A percentile compares a stretch with the other conserved stretches of the same genome.
phyloP scores from a whole-genome alignment of 177 flowering plant species.

The Vitis hybrid region DNA sequence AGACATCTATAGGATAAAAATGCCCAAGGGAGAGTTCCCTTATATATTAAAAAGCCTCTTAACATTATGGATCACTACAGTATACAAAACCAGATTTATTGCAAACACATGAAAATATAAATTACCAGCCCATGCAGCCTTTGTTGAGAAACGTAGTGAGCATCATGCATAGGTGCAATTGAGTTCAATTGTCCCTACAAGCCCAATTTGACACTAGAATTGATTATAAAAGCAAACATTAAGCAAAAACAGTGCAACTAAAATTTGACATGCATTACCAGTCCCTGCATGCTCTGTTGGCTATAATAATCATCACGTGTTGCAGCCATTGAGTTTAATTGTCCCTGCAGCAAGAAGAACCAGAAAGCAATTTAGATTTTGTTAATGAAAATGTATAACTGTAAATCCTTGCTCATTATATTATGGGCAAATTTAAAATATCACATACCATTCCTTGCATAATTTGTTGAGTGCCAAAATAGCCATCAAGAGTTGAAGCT shows the following conservation, averaged over 20 bases:
- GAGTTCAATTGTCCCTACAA: constrained; percentile 25
- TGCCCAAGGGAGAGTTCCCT: too few species aligned
- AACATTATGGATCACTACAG: too few species aligned
- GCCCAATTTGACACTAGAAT: background rate
- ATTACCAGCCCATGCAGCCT: constrained; percentile 22
- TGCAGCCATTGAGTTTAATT: constrained; percentile 13
- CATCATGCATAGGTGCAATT: constrained; percentile 14
- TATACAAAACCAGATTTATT: too few species aligned
- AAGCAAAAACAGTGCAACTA: background rate
- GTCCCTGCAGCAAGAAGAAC: constrained; percentile 9
- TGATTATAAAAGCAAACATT: background rate
- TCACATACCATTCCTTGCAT: constrained; percentile 21
- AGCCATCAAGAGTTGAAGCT: constrained; percentile 17
- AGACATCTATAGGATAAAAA: too few species aligned
- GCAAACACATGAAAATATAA: too few species aligned
- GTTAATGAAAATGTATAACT: background rate
- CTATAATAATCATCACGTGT: constrained; percentile 15
- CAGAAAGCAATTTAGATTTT: background rate
- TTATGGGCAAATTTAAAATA: background rate
- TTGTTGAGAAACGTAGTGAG: constrained; percentile 15
- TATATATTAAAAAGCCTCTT: too few species aligned
- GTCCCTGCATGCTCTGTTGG: constrained; percentile 13
- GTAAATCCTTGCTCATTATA: background rate
- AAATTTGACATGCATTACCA: constrained; percentile 9
- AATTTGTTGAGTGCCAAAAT: constrained; percentile 22